phyloP scores from a whole-genome alignment of 75 land plant genomes.

The Adiantum capillusveneris region DNA sequence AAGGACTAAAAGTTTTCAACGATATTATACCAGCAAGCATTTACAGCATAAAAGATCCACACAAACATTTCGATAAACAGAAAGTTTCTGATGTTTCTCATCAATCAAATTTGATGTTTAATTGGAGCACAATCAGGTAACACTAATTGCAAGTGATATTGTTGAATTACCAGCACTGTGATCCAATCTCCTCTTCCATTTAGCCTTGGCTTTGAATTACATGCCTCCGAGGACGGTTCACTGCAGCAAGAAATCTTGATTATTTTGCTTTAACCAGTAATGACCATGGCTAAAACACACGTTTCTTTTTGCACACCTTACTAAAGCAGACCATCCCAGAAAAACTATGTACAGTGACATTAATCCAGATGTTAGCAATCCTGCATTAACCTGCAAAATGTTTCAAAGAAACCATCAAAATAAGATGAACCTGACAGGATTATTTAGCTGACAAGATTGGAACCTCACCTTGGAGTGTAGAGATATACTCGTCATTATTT shows the following conservation, averaged over 20 bases:
- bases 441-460: no score
- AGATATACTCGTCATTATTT: slow-evolving; percentile 45
- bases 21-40: no score
- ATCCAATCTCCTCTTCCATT: slow-evolving; percentile 28
- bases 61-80: no score
- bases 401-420: neutral
- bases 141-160: no score
- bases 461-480: slow-evolving; percentile 35
- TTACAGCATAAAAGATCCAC: no score
- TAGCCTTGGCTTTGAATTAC: slow-evolving; percentile 19
- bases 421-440: neutral
- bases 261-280: no score
- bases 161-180: slow-evolving; percentile 27
- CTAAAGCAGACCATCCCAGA: slow-evolving; percentile 90
- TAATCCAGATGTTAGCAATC: slow-evolving; percentile 72
- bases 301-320: slow-evolving; percentile 37
- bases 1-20: no score
- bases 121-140: no score
- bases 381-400: slow-evolving; percentile 58
- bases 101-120: no score
- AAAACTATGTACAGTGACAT: slow-evolving; percentile 70
- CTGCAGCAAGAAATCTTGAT: slow-evolving; percentile 9
- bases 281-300: no score
- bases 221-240: slow-evolving; percentile 23
- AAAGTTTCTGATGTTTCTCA: no score